Percentiles rank a stretch among this genome's conserved stretches.
These are phyloP conservation scores for Penstemon eatonii DNA, from an alignment of 257 asterid species.

Conservation along the genomic window DNA sequence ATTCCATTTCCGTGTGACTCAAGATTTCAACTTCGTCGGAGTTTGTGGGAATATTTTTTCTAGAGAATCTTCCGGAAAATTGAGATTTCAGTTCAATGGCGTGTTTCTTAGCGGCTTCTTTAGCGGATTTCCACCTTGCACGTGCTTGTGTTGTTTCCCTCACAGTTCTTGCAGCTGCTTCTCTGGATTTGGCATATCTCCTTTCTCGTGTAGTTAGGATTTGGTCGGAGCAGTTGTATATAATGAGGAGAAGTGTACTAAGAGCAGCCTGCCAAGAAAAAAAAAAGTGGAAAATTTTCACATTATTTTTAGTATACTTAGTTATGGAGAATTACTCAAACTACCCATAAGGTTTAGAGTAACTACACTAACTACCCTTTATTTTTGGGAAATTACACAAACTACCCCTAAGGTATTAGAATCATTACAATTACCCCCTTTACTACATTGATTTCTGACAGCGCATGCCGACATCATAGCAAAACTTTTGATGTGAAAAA, in stretches of 20 bases:
- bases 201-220: slow-evolving; percentile 80
- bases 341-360: no score
- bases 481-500: no score
- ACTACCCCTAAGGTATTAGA: no score
- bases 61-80: slow-evolving; percentile 74
- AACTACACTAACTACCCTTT: no score
- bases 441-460: no score
- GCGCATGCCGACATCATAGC: no score
- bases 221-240: slow-evolving; percentile 92
- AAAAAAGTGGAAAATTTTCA: not conserved
- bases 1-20: no score
- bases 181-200: slow-evolving; percentile 80
- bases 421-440: no score
- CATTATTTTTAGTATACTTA: no score
- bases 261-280: slow-evolving; percentile 73
- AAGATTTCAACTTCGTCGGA: no score
- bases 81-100: slow-evolving; percentile 65
- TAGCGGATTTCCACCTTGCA: slow-evolving; percentile 56
- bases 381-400: no score
- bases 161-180: slow-evolving; percentile 87
- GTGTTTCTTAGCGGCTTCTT: slow-evolving; percentile 63
- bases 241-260: slow-evolving; percentile 70
- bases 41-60: slow-evolving; percentile 27
- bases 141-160: slow-evolving; percentile 80
- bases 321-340: no score